phyloP scores from a whole-genome alignment of 1,284 basidiomycete species.

The Melampsora larici-populina region DNA sequence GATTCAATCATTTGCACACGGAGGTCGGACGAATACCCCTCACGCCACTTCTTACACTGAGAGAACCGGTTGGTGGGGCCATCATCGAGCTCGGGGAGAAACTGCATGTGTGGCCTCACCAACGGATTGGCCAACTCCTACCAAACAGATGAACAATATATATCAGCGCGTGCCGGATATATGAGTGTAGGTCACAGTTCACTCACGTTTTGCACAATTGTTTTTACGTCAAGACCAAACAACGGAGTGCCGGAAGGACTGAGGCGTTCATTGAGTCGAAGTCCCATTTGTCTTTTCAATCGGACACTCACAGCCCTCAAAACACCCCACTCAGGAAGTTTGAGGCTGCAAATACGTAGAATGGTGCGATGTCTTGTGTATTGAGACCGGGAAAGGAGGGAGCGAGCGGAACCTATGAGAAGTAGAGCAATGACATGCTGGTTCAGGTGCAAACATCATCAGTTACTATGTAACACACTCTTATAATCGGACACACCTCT shows the following conservation, averaged over 20 bases:
- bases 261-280: background rate
- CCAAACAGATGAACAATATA: too few species aligned
- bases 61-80: background rate
- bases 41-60: background rate
- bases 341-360: background rate
- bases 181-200: too few species aligned
- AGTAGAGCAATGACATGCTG: too few species aligned
- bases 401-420: too few species aligned
- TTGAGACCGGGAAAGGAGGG: too few species aligned
- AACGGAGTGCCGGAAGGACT: background rate
- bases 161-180: too few species aligned
- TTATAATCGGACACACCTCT: too few species aligned
- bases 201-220: background rate
- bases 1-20: background rate
- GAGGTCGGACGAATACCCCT: background rate
- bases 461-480: too few species aligned
- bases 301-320: background rate
- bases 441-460: too few species aligned
- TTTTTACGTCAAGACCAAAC: background rate
- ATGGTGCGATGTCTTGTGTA: background rate
- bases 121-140: conserved; percentile 15
- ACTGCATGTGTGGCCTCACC: background rate
- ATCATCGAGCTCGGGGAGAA: background rate
- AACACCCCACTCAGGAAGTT: background rate
- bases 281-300: background rate